Percentiles rank a stretch among this genome's conserved stretches.
Conservation (phyloP, 148 eudicot species). For the Silene conica region DNA sequence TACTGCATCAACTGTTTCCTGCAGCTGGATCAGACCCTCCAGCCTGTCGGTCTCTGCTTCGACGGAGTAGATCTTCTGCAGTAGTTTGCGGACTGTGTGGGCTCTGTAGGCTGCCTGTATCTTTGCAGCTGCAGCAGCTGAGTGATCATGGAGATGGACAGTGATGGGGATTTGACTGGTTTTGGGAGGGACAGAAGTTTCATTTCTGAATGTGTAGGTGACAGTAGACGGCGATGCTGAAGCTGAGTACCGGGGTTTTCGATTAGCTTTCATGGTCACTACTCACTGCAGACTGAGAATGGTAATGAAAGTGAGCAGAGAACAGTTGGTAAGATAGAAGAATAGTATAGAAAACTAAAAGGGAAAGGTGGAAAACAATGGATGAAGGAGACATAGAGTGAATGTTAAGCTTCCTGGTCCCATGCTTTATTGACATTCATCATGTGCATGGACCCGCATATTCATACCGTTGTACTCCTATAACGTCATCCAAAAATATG, state of each 20-base stretch:
- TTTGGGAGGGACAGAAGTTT: constrained; percentile 24
- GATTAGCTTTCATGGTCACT: constrained; percentile 33
- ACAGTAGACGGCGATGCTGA: constrained; percentile 29
- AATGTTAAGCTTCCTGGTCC: constrained; percentile 9
- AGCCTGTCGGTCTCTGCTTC: constrained; percentile 40
- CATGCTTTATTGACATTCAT: constrained; percentile 15
- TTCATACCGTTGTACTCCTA: constrained; percentile 2
- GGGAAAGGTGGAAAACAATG: constrained; percentile 1
- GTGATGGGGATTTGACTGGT: constrained; percentile 37
- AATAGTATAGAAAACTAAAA: constrained; percentile 7
- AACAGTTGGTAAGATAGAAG: background rate
- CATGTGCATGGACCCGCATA: constrained; percentile 13
- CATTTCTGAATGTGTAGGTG: constrained; percentile 36
- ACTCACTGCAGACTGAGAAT: constrained; percentile 9
- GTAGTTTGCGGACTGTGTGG: constrained; percentile 39
- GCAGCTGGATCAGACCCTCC: constrained; percentile 63
- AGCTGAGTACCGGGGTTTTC: constrained; percentile 28
- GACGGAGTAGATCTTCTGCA: constrained; percentile 47
- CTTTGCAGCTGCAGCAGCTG: constrained; percentile 54
- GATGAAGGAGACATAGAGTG: background rate
- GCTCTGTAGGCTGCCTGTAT: constrained; percentile 73
- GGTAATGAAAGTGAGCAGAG: background rate
- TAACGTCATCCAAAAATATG: background rate
- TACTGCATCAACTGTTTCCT: constrained; percentile 81
- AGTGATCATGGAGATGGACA: constrained; percentile 27